A percentile compares a stretch with the other conserved stretches of the same genome.
Conservation (phyloP, 805 yeast genomes). For the Ogataea populi-albae region DNA sequence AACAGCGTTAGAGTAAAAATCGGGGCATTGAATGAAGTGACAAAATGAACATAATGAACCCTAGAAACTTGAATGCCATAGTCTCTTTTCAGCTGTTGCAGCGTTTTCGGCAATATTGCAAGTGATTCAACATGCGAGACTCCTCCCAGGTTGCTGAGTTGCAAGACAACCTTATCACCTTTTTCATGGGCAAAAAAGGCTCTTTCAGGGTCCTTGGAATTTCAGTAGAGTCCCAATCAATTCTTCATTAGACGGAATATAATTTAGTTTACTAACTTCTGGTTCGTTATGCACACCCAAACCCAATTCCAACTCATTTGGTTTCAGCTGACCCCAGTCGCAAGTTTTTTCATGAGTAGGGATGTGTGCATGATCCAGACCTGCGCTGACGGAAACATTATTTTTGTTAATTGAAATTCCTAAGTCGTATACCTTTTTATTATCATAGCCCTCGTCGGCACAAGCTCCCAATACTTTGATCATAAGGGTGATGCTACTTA, state of each 20-base stretch:
- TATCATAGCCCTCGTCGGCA: conserved; percentile 24
- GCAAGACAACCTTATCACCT: conserved; percentile 31
- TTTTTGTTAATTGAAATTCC: conserved; percentile 29
- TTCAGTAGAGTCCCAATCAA: conserved; percentile 28
- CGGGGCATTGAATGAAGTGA: conserved; percentile 38
- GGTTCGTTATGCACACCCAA: conserved; percentile 42
- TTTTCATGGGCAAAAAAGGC: conserved; percentile 31
- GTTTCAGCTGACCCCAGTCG: conserved; percentile 27
- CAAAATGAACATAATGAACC: conserved; percentile 35
- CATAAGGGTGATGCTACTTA: conserved; percentile 34
- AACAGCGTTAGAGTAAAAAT: conserved; percentile 37
- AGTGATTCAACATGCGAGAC: conserved; percentile 34
- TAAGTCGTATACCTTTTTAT: conserved; percentile 29
- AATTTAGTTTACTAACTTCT: conserved; percentile 32
- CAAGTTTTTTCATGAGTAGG: conserved; percentile 31
- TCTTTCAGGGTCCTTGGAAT: conserved; percentile 26
- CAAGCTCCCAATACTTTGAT: conserved; percentile 36
- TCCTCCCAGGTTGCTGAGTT: conserved; percentile 39
- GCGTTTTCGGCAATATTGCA: conserved; percentile 27
- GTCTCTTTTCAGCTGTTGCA: conserved; percentile 22
- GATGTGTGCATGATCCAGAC: conserved; percentile 37
- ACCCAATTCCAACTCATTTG: conserved; percentile 35
- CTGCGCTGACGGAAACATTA: conserved; percentile 36
- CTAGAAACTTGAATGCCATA: conserved; percentile 31
- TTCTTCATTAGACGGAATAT: conserved; percentile 34